Percentiles rank a stretch among this genome's conserved stretches.
Conservation (phyloP, 208 protist species). For the Leishmania major region DNA sequence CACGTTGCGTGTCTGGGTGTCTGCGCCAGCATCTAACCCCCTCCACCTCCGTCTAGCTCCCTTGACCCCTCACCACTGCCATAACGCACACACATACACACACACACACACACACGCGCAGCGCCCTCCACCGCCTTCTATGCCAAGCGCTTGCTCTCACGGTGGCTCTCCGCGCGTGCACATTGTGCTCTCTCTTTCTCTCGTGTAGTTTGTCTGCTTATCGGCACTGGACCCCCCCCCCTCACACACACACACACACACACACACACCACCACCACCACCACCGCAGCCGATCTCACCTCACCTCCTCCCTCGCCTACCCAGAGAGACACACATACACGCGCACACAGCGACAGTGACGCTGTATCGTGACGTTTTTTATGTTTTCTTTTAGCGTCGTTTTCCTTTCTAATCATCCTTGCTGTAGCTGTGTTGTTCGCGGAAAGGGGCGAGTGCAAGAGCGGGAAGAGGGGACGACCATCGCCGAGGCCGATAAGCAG, state of each 20-base stretch:
- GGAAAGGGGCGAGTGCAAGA: neutral
- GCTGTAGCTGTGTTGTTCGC: neutral
- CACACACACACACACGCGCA: neutral
- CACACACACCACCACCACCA: too few species aligned
- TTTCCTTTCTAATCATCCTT: neutral
- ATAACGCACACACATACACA: neutral
- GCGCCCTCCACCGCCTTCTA: neutral
- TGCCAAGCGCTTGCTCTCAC: too few species aligned
- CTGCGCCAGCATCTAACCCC: neutral
- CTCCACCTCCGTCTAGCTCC: neutral
- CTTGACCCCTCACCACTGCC: neutral
- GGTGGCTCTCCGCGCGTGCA: neutral
- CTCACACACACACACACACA: too few species aligned
- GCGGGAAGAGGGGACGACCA: neutral
- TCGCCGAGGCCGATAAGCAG: neutral
- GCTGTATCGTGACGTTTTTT: neutral
- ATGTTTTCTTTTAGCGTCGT: neutral
- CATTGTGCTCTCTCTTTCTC: neutral
- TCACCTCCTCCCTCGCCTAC: neutral
- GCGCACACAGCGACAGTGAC: neutral
- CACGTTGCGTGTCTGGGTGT: too few species aligned
- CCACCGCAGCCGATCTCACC: neutral
- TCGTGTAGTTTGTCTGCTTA: neutral
- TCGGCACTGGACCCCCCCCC: neutral
- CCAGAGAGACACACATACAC: neutral